Evolutionary conservation across 495 filamentous ascomycete species (phyloP), one percentile per base, ranked within the genome.

Genomic region (Gamarada debralockiae): DNA sequence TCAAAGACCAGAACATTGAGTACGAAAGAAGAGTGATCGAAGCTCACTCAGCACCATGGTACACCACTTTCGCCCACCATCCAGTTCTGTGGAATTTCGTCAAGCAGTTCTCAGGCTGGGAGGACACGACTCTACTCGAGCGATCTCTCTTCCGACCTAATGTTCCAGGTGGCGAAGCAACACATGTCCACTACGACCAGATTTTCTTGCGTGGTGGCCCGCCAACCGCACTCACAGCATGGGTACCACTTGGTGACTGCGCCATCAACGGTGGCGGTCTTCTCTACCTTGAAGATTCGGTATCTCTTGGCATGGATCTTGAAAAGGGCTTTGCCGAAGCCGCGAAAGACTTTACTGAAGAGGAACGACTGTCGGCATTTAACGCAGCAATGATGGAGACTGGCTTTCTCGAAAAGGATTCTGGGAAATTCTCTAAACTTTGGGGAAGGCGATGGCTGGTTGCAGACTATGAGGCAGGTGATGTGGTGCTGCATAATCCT

Each of bases 101-200:
- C n/a, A n/a, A n/a, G n/a, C n/a, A n/a, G n/a, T n/a, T n/a, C n/a
- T n/a, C n/a, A n/a, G n/a, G n/a, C n/a, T n/a, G n/a, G n/a, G n/a
- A n/a, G n/a, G n/a, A n/a, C n/a, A n/a, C n/a, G n/a, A n/a, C n/a
- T n/a, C n/a, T n/a, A 34, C 42, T 46, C 17, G 12, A 46, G 18
- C 13, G 42, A 6, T 75, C 75, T 0, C 59, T 83, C 23, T 56
- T 84, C 50, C 62, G 82, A 22, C 78, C 83, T 53, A 83, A 82
- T 52, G 70, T 78, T n/a, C 82, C 81, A 3, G 70, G 75, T 1
- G 74, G 73, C 14, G 72, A 79, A 57, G 73, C 79, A 1, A 84
- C 79, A 47, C 78, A 76, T 0, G 76, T 84, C 0, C 82, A 84
- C 54, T 84, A 84, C 58, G 81, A 85, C 57, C 80, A 82, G 62